Evolutionary conservation across 805 yeast species (phyloP).

Genomic region (Torulaspora maleeae): DNA sequence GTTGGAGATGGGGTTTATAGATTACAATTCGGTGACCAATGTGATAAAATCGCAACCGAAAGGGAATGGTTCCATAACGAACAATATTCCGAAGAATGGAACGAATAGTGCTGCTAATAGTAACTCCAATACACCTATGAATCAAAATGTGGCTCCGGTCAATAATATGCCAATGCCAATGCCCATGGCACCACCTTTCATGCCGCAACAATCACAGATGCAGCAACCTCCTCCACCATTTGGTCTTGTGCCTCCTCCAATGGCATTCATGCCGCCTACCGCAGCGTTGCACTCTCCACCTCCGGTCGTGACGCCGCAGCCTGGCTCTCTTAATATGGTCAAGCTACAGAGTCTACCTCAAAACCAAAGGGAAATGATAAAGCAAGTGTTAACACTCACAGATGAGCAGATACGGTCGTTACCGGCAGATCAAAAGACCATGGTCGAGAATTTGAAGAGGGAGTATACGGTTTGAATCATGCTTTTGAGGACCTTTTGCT

Average conservation of each 20-base stretch:
- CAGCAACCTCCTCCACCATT: slow-evolving; percentile 17
- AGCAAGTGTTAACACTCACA: slow-evolving; percentile 45
- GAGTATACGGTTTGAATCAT: slow-evolving; percentile 42
- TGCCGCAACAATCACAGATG: slow-evolving; percentile 15
- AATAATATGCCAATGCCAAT: slow-evolving; percentile 14
- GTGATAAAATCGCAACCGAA: slow-evolving; percentile 35
- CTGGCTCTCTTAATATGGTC: slow-evolving; percentile 45
- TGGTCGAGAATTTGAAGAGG: slow-evolving; percentile 51
- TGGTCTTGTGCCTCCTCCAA: slow-evolving; percentile 18
- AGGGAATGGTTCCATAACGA: slow-evolving; percentile 16
- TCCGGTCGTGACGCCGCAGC: slow-evolving; percentile 14
- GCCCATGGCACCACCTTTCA: slow-evolving; percentile 16
- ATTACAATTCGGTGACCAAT: slow-evolving; percentile 59
- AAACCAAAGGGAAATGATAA: slow-evolving; percentile 53
- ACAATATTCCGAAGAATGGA: slow-evolving; percentile 16
- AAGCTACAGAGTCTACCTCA: slow-evolving; percentile 50
- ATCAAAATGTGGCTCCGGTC: slow-evolving; percentile 8
- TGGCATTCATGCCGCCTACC: slow-evolving; percentile 17
- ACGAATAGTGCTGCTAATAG: slow-evolving; percentile 10
- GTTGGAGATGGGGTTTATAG: slow-evolving; percentile 71
- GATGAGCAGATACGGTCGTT: slow-evolving; percentile 41
- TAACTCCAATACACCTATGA: slow-evolving; percentile 14
- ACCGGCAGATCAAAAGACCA: slow-evolving; percentile 44
- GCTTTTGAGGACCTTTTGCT: too few species aligned
- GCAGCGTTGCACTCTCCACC: slow-evolving; percentile 11